phyloP scores from a whole-genome alignment of 2,329 filamentous ascomycete genomes.

The Lasiodiplodia theobromae region DNA sequence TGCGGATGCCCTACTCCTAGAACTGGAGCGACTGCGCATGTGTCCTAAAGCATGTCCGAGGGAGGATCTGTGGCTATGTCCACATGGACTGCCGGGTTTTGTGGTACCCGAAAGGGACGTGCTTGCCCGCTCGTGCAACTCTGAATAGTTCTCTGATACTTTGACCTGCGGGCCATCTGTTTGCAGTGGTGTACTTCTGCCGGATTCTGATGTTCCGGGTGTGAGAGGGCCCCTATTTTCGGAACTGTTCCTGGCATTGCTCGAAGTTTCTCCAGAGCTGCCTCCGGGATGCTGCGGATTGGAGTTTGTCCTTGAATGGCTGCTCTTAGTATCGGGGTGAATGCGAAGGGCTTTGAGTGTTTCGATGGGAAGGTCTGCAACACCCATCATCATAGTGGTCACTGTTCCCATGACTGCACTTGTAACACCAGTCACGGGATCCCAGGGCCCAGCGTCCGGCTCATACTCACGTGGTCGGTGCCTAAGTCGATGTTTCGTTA shows the following conservation, averaged over 20 bases:
- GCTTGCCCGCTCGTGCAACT: constrained; percentile 5
- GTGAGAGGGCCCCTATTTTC: constrained; percentile 8
- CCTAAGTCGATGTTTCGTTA: constrained; percentile 32
- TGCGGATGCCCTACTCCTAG: neutral
- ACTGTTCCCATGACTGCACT: constrained; percentile 84
- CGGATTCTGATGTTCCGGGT: constrained; percentile 13
- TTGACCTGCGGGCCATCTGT: neutral
- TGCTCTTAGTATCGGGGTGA: constrained; percentile 44
- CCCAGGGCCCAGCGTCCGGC: constrained; percentile 49
- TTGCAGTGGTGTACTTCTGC: neutral
- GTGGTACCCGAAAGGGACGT: neutral
- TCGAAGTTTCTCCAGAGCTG: neutral
- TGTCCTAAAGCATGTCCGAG: neutral
- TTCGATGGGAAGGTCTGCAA: constrained; percentile 72
- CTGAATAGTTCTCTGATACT: constrained; percentile 10
- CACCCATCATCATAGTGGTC: constrained; percentile 79
- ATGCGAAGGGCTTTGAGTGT: constrained; percentile 58
- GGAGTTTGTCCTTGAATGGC: neutral
- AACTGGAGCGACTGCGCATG: constrained; percentile 11
- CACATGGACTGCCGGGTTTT: neutral
- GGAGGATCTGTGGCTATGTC: neutral
- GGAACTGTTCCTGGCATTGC: constrained; percentile 2
- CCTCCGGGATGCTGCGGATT: neutral
- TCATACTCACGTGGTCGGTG: constrained; percentile 48
- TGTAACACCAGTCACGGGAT: constrained; percentile 61